These are phyloP conservation scores for Escovopsis sp. DNA, from an alignment of 2,329 filamentous ascomycete genomes.

Conservation along the genomic window DNA sequence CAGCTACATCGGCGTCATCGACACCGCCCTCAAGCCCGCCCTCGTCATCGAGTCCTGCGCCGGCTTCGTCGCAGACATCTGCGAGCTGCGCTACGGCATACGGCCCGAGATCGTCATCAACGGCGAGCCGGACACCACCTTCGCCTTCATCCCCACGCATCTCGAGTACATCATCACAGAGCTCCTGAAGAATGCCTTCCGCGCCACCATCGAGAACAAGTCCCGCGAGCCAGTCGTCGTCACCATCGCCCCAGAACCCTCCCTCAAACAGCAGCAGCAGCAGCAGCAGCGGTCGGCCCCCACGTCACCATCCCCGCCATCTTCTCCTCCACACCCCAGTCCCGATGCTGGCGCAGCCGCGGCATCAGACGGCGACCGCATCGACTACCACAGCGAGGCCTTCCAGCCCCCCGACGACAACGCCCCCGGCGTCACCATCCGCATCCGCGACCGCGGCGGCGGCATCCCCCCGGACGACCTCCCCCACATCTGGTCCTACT, in stretches of 20 bases:
- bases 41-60: slow-evolving; percentile 72
- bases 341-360: slow-evolving; percentile 9
- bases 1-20: slow-evolving; percentile 86
- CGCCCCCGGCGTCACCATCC: slow-evolving; percentile 78
- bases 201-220: slow-evolving; percentile 77
- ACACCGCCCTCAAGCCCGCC: slow-evolving; percentile 73
- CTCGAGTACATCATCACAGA: slow-evolving; percentile 96
- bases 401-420: slow-evolving; percentile 46
- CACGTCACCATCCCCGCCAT: no score
- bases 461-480: slow-evolving; percentile 77
- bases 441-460: slow-evolving; percentile 88
- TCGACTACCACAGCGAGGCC: slow-evolving; percentile 26
- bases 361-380: slow-evolving; percentile 20
- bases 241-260: slow-evolving; percentile 64
- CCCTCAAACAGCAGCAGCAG: slow-evolving; percentile 17
- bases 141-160: slow-evolving; percentile 90
- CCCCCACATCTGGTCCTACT: slow-evolving; percentile 89
- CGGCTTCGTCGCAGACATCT: slow-evolving; percentile 86
- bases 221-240: slow-evolving; percentile 74
- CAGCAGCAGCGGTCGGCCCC: no score
- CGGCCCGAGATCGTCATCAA: slow-evolving; percentile 68
- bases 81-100: slow-evolving; percentile 87
- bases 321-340: no score
- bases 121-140: slow-evolving; percentile 72
- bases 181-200: slow-evolving; percentile 90